Evolutionary conservation across 306 rosid genomes (phyloP).

Genomic region (Dryas alaskensis): DNA sequence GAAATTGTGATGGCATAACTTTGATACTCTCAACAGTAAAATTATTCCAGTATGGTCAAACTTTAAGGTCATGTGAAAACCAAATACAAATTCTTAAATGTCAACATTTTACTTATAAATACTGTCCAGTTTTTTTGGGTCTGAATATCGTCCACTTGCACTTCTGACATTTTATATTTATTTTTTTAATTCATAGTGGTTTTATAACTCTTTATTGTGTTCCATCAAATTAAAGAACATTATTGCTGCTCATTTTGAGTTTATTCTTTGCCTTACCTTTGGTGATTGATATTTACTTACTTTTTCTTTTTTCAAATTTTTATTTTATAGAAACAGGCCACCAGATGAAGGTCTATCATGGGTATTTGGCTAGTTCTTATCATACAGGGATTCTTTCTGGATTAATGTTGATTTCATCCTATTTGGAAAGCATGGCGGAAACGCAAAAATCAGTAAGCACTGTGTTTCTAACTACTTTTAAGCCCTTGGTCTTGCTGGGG

Average conservation of each 20-base stretch:
- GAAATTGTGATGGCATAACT: neutral
- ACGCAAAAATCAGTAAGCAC: conserved; percentile 57
- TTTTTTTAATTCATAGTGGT: neutral
- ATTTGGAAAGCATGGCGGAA: conserved; percentile 62
- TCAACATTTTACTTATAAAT: neutral
- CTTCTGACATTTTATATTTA: neutral
- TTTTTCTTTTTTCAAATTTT: conserved; percentile 13
- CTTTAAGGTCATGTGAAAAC: no score
- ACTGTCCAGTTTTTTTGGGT: neutral
- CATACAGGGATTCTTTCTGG: conserved; percentile 92
- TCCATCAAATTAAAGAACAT: neutral
- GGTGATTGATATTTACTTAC: neutral
- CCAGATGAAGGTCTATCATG: conserved; percentile 69
- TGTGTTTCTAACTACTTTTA: conserved; percentile 8
- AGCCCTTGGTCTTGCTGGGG: neutral
- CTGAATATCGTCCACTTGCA: neutral
- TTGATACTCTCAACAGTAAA: neutral
- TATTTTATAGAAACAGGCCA: conserved; percentile 47
- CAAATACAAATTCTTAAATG: neutral
- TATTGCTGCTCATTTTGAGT: neutral
- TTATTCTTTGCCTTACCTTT: neutral
- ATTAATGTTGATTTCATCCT: conserved; percentile 66
- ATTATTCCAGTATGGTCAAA: neutral
- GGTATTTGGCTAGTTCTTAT: conserved; percentile 85
- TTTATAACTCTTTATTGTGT: neutral